Evolutionary conservation across 345 rosid species (phyloP), one percentile per base, ranked within the genome.

Genomic region (Cardamine occulta): DNA sequence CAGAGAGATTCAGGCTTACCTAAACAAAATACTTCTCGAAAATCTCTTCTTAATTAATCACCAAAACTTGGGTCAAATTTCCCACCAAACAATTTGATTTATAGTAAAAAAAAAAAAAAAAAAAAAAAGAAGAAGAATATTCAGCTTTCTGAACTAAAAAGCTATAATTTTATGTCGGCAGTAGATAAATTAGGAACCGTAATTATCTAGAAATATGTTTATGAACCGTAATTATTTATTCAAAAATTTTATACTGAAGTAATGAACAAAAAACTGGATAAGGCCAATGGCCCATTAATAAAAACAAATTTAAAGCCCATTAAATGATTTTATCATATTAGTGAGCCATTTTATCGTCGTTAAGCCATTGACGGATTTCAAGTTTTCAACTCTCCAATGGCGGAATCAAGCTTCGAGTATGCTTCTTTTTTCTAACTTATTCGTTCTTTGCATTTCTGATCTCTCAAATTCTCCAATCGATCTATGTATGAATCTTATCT

Each of bases 341-440:
- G 17, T 55, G 6, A 26, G 12, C 32, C 48, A 6, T 73, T 35
- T 35, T 49, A 4, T 48, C 24, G 3, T 21, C 29, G 31, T 70
- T 55, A 18, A 42, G 34, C 63, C 11, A 28, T 52, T 29, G 63
- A 45, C 62, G 4, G 31, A 13, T 37, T 28, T 21, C 23, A 26
- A 26, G 4, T 26, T 26, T 26, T 37, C 54, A 59, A 45, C 51
- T 19, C 74, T 49, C 61, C 42, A 17, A 65, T 79, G 82, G 82
- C 84, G 24, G 78, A 66, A 47, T 47, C 66, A 14, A 66, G 61
- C 45, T 54, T 73, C 3, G 31, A 66, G 74, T 70, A 69, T 53
- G 55, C n/a, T 77, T 77, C n/a, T 77, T 76, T 70, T 60, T 32
- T 32, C 11, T 58, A n/a, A 5, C 26, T 34, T 60, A 4, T 37